These are phyloP conservation scores for Pyrenula aspistea DNA, from an alignment of 495 filamentous ascomycete species.

Conservation along the genomic window DNA sequence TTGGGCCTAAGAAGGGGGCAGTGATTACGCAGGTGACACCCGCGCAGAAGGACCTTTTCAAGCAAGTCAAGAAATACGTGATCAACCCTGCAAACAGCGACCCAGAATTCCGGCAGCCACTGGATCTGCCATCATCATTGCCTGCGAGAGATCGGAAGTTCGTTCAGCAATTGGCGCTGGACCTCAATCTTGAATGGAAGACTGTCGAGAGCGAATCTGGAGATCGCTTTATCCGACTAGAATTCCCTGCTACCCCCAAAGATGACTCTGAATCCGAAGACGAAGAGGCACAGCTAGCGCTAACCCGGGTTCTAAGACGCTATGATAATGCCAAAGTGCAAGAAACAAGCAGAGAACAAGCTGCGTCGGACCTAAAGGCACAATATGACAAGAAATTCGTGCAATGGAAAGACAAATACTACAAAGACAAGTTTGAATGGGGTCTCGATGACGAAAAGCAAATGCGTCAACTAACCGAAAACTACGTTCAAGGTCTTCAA, in stretches of 20 bases:
- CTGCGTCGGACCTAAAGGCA: slow-evolving; percentile 59
- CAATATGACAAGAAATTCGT: slow-evolving; percentile 81
- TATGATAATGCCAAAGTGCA: slow-evolving; percentile 84
- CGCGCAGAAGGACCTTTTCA: slow-evolving; percentile 69
- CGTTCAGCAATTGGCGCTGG: slow-evolving; percentile 75
- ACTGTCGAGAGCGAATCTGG: slow-evolving; percentile 69
- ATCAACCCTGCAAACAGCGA: slow-evolving; percentile 32
- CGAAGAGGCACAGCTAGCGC: slow-evolving; percentile 73
- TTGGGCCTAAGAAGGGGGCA: slow-evolving; percentile 32
- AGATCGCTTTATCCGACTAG: slow-evolving; percentile 64
- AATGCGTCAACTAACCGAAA: slow-evolving; percentile 74
- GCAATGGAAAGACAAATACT: slow-evolving; percentile 89
- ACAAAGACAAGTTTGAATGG: slow-evolving; percentile 82
- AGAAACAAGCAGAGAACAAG: slow-evolving; percentile 68
- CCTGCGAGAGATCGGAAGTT: slow-evolving; percentile 85
- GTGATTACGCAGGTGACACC: slow-evolving; percentile 63
- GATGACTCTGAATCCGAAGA: slow-evolving; percentile 55
- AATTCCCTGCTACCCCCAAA: slow-evolving; percentile 42
- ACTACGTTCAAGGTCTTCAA: slow-evolving; percentile 95
- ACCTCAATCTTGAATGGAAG: slow-evolving; percentile 69
- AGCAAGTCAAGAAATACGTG: slow-evolving; percentile 70
- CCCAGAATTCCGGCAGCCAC: slow-evolving; percentile 17
- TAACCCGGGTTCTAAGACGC: slow-evolving; percentile 70
- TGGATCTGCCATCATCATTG: slow-evolving; percentile 64
- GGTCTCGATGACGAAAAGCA: slow-evolving; percentile 72